Evolutionary conservation across 2,329 filamentous ascomycete species (phyloP).

Genomic region (Ophiostoma pallidulum): DNA sequence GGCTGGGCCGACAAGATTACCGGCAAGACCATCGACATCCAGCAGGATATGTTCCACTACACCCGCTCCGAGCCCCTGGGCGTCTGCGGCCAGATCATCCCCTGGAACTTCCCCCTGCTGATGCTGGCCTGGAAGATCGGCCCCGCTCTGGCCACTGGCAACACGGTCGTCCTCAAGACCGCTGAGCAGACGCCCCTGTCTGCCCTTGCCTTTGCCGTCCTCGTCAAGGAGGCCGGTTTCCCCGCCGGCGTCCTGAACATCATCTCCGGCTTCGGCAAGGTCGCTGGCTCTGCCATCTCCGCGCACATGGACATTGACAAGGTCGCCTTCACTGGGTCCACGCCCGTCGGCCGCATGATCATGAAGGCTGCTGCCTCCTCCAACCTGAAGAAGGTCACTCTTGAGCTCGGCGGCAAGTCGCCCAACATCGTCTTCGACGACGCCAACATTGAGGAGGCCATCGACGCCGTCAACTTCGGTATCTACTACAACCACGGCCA

Average conservation of each 20-base stretch:
- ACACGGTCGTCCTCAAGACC: constrained; percentile 64
- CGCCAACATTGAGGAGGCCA: constrained; percentile 66
- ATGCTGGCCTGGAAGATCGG: constrained; percentile 80
- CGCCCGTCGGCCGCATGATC: constrained; percentile 61
- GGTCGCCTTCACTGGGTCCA: constrained; percentile 74
- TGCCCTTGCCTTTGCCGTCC: constrained; percentile 52
- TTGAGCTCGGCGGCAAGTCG: constrained; percentile 72
- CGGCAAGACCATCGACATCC: constrained; percentile 77
- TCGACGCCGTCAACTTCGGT: constrained; percentile 67
- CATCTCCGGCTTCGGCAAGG: constrained; percentile 67
- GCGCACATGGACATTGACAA: constrained; percentile 75
- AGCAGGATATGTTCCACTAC: constrained; percentile 73
- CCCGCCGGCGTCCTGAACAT: constrained; percentile 70
- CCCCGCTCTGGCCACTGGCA: constrained; percentile 62
- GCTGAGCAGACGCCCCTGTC: constrained; percentile 69
- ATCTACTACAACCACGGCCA: constrained; percentile 59
- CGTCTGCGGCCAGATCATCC: constrained; percentile 80
- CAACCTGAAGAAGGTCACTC: constrained; percentile 75
- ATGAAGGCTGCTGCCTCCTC: constrained; percentile 71
- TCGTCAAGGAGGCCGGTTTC: constrained; percentile 69
- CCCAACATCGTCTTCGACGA: constrained; percentile 74
- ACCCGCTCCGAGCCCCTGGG: constrained; percentile 70
- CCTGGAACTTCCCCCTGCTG: constrained; percentile 78
- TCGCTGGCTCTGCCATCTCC: constrained; percentile 66
- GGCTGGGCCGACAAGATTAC: constrained; percentile 89